These are phyloP conservation scores for Tranzscheliella williamsii DNA, from an alignment of 1,284 basidiomycete genomes.

Conservation along the genomic window DNA sequence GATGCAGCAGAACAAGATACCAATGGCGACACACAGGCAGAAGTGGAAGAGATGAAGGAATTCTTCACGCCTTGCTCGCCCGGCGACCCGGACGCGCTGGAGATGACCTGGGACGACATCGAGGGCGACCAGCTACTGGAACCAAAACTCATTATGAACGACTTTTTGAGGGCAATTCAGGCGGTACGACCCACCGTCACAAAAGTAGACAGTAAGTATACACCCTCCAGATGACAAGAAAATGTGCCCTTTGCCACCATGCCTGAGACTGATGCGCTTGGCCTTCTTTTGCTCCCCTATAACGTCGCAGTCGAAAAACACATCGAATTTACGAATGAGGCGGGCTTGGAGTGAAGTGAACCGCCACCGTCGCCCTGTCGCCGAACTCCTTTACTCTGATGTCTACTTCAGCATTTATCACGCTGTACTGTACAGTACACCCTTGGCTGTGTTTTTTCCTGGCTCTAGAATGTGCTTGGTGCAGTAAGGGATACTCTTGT, in stretches of 20 bases:
- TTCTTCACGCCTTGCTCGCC: constrained; percentile 89
- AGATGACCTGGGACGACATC: constrained; percentile 91
- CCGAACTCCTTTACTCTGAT: too few species aligned
- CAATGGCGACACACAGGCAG: constrained; percentile 9
- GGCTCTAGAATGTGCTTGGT: too few species aligned
- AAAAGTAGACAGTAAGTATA: constrained; percentile 72
- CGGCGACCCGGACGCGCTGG: constrained; percentile 80
- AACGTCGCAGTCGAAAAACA: constrained; percentile 68
- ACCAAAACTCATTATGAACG: constrained; percentile 63
- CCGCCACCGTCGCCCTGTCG: too few species aligned
- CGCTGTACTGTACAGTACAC: too few species aligned
- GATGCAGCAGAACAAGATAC: constrained; percentile 31
- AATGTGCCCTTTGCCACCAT: background rate
- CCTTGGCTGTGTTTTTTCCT: too few species aligned
- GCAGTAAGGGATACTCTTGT: too few species aligned
- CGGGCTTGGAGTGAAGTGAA: constrained; percentile 61
- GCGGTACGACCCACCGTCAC: constrained; percentile 87
- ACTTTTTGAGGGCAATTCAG: constrained; percentile 84
- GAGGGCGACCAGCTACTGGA: constrained; percentile 83
- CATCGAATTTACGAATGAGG: constrained; percentile 87
- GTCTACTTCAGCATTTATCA: too few species aligned
- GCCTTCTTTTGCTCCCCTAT: background rate
- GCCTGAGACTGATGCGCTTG: background rate
- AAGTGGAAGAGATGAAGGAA: constrained; percentile 64
- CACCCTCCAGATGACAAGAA: too few species aligned